These are phyloP conservation scores for Xylariomycetidae sp. DNA, from an alignment of 2,329 filamentous ascomycete species.

Conservation along the genomic window DNA sequence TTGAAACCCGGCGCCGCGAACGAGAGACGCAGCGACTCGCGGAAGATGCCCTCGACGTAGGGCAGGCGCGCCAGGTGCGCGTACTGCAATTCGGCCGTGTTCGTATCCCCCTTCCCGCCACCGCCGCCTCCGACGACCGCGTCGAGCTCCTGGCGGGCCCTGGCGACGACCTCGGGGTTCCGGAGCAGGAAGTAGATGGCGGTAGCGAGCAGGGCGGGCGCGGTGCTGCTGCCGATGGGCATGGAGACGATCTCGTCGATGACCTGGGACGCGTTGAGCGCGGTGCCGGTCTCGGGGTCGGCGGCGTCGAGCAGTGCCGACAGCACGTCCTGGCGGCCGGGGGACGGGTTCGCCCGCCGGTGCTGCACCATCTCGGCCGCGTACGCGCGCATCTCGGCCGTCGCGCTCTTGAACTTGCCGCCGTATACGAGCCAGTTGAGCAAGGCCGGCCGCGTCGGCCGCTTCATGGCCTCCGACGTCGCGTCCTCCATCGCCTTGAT, in stretches of 20 bases:
- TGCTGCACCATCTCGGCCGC: conserved; percentile 53
- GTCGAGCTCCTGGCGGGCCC: conserved; percentile 51
- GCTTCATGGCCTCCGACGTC: conserved; percentile 52
- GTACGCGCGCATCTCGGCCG: conserved; percentile 49
- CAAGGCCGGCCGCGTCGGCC: conserved; percentile 45
- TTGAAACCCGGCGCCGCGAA: conserved; percentile 52
- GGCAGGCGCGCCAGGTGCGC: conserved; percentile 46
- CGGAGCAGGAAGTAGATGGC: conserved; percentile 47
- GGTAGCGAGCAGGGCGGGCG: conserved; percentile 39
- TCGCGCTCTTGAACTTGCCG: conserved; percentile 49
- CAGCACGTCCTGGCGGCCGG: conserved; percentile 57
- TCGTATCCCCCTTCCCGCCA: too few species aligned
- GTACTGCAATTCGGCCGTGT: too few species aligned
- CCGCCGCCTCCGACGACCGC: conserved; percentile 41
- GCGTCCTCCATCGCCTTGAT: conserved; percentile 50
- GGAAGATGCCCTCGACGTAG: conserved; percentile 50
- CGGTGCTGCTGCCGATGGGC: conserved; percentile 53
- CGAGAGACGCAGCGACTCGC: conserved; percentile 50
- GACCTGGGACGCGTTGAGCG: conserved; percentile 54
- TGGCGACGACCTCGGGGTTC: conserved; percentile 42
- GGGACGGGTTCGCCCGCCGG: conserved; percentile 47
- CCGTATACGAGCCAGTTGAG: conserved; percentile 50
- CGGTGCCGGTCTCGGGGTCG: conserved; percentile 57
- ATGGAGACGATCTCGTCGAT: conserved; percentile 67
- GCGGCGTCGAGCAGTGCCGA: conserved; percentile 53